Evolutionary conservation across 805 yeast species (phyloP).

Genomic region (Metschnikowia hibisci): DNA sequence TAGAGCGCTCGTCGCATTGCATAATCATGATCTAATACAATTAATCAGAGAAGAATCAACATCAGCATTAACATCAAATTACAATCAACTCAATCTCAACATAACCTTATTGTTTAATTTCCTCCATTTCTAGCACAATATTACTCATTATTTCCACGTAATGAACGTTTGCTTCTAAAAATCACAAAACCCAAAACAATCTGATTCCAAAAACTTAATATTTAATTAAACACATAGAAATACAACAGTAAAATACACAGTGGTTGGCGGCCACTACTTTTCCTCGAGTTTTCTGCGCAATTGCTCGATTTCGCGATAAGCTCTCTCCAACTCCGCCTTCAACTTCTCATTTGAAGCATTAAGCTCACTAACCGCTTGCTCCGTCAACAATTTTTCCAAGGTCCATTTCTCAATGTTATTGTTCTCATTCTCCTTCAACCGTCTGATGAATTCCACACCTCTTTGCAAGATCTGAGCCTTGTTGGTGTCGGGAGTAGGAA

Average conservation of each 20-base stretch:
- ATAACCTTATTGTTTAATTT: too few species aligned
- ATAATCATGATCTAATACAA: background rate
- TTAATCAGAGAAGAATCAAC: too few species aligned
- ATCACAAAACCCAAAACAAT: background rate
- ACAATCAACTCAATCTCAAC: too few species aligned
- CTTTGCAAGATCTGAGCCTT: constrained; percentile 85
- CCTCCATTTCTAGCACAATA: too few species aligned
- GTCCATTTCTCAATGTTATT: constrained; percentile 93
- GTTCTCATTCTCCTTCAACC: constrained; percentile 85
- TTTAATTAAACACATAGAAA: background rate
- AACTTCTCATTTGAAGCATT: constrained; percentile 82
- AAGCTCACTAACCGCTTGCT: constrained; percentile 85
- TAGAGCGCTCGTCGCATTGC: background rate
- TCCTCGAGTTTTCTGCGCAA: constrained; percentile 51
- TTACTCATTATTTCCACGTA: too few species aligned
- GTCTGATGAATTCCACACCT: constrained; percentile 86
- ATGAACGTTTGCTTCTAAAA: background rate
- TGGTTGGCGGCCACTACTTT: constrained; percentile 10
- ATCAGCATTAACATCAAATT: background rate
- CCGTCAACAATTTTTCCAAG: constrained; percentile 83
- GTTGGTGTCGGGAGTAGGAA: constrained; percentile 82
- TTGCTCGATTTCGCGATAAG: constrained; percentile 86
- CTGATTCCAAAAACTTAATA: background rate
- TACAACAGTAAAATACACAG: background rate
- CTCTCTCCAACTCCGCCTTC: constrained; percentile 82